phyloP scores from a whole-genome alignment of 2,329 filamentous ascomycete genomes.

The Xylariaceae sp. region DNA sequence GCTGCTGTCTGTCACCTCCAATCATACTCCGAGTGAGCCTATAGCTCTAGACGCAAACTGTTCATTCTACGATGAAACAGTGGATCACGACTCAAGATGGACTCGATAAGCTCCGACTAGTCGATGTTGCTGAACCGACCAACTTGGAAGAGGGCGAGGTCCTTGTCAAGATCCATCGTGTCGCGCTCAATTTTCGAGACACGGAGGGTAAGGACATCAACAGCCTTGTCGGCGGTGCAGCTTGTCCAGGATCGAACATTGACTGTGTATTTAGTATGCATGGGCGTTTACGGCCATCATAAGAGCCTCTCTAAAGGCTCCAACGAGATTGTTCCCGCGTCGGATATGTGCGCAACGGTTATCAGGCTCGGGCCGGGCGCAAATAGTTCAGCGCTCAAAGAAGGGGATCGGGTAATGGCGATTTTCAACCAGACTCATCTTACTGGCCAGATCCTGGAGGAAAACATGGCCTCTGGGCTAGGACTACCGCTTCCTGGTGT shows the following conservation, averaged over 20 bases:
- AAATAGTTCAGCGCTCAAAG: constrained; percentile 39
- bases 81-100: constrained; percentile 56
- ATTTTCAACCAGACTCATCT: constrained; percentile 59
- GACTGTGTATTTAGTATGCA: constrained; percentile 45
- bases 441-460: constrained; percentile 54
- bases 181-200: constrained; percentile 49
- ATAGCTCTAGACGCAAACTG: too few relatives aligned
- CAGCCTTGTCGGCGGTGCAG: too few relatives aligned
- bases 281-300: constrained; percentile 65
- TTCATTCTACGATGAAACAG: constrained; percentile 33
- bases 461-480: constrained; percentile 53
- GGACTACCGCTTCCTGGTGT: constrained; percentile 58
- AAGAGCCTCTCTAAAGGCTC: constrained; percentile 40
- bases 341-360: constrained; percentile 66
- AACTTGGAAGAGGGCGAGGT: constrained; percentile 48
- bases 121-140: constrained; percentile 41
- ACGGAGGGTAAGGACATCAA: constrained; percentile 38
- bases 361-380: constrained; percentile 45
- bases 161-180: constrained; percentile 43
- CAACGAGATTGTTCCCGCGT: constrained; percentile 56
- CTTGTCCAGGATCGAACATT: neutral
- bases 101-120: constrained; percentile 47
- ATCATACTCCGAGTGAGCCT: too few relatives aligned
- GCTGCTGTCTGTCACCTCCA: too few relatives aligned
- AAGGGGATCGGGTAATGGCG: constrained; percentile 62